Conservation (phyloP, 345 rosid species). For the Corymbia maculata region DNA sequence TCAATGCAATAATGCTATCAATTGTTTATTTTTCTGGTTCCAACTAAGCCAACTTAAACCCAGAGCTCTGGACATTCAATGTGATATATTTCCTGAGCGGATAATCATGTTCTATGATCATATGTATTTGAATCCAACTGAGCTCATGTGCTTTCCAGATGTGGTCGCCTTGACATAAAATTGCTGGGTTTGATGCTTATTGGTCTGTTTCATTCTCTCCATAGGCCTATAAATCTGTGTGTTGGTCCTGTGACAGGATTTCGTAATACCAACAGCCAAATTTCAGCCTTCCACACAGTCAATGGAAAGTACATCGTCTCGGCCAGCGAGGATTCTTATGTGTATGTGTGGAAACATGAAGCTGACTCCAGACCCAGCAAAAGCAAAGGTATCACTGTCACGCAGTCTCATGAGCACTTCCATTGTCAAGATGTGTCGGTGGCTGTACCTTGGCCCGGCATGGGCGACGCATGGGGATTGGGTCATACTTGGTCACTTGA, state of each 20-base stretch:
- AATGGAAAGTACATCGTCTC: conserved; percentile 79
- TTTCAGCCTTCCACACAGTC: conserved; percentile 72
- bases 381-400: conserved; percentile 54
- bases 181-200: background rate
- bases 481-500: conserved; percentile 23
- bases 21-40: background rate
- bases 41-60: background rate
- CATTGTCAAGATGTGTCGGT: conserved; percentile 82
- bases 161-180: background rate
- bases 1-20: background rate
- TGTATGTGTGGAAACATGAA: conserved; percentile 88
- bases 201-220: background rate
- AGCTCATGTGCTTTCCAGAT: background rate
- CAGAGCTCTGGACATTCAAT: background rate
- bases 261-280: conserved; percentile 84
- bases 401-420: conserved; percentile 75
- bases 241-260: conserved; percentile 47
- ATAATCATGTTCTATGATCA: background rate
- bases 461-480: conserved; percentile 39
- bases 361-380: conserved; percentile 68
- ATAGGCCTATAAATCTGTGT: background rate
- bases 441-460: conserved; percentile 92
- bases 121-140: background rate
- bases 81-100: background rate
- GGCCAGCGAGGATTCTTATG: conserved; percentile 96